Evolutionary conservation across 306 rosid species (phyloP), one percentile per base, ranked within the genome.

Genomic region (Cucumis hystrix): DNA sequence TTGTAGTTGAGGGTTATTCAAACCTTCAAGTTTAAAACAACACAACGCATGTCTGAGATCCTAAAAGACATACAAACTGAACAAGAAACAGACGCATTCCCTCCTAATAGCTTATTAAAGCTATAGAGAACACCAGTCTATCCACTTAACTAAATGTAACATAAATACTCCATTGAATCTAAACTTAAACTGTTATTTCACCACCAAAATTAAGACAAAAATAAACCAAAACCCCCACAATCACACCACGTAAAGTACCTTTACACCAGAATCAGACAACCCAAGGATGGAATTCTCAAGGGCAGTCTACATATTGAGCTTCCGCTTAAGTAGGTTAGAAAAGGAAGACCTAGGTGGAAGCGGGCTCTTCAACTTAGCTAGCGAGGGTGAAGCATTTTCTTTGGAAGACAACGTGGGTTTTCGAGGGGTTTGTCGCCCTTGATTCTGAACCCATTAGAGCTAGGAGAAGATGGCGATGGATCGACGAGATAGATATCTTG

Each of bases 311-410:
- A 81, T 76, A 73, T 23, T 68, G 70, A 96, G 98, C 90, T 96
- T 96, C 80, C 99, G 88, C 84, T 92, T 96, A 77, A 92, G 97
- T 58, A 97, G 97, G 52, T 92, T 96, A 13, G 90, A 87, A 57
- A 96, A 77, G 2, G 97, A 97, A 1, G 98, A 98, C 17, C 96
- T 86, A 0, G 99, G 99, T 0, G 99, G 99, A 51, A 96, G 74
- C n/a, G 91, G 96, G 40, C 86, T 86, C 88, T 89, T 92, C 81
- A 83, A 55, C 87, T 89, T 96, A 66, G 83, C 88, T 2, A 89
- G 91, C 28, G 96, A 90, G 39, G 87, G 93, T 2, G 96, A 93
- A 75, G 88, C 92, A 66, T 96, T 92, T 77, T 96, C 98, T 47
- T 96, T 96, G 20, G 88, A 71, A 10, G 88, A 71, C 8, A 87